Evolutionary conservation across 1,139 yeast species (phyloP).

Genomic region (Kodamaea sp.): DNA sequence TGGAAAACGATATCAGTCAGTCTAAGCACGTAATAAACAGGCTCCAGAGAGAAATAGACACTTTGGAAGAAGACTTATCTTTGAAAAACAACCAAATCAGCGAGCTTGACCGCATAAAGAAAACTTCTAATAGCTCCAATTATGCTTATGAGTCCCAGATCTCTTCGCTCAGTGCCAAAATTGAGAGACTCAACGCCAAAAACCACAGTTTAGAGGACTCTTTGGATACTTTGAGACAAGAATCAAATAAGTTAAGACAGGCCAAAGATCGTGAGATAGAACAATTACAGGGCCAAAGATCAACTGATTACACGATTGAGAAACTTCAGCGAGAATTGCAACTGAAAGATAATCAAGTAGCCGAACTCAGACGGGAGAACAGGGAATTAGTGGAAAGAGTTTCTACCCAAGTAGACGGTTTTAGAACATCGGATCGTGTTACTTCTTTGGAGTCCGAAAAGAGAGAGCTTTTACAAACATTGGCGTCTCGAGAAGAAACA

Average conservation of each 20-base stretch:
- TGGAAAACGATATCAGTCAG: conserved; percentile 3
- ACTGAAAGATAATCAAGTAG: conserved; percentile 3
- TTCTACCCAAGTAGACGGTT: not conserved
- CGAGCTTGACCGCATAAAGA: conserved; percentile 11
- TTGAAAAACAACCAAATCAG: conserved; percentile 12
- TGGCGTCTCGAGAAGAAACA: conserved; percentile 1
- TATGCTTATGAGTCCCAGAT: conserved; percentile 12
- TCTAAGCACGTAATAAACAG: conserved; percentile 6
- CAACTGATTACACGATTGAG: conserved; percentile 2
- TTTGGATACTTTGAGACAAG: conserved; percentile 4
- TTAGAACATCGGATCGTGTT: not conserved
- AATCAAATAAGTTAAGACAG: conserved; percentile 3
- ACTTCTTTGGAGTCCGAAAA: conserved; percentile 3
- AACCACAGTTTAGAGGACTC: conserved; percentile 8
- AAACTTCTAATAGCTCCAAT: conserved; percentile 7
- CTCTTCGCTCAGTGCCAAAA: conserved; percentile 10
- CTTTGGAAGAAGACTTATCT: conserved; percentile 13
- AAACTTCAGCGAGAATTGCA: conserved; percentile 2
- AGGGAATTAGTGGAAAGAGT: conserved; percentile 10
- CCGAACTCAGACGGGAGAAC: conserved; percentile 11
- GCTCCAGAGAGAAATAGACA: conserved; percentile 13
- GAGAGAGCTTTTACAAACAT: conserved; percentile 2
- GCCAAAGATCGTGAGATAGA: conserved; percentile 3
- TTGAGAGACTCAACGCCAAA: conserved; percentile 9
- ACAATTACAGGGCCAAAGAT: conserved; percentile 1